Evolutionary conservation across 2,329 filamentous ascomycete genomes (phyloP).

Genomic region (Fusarium caatingaense): DNA sequence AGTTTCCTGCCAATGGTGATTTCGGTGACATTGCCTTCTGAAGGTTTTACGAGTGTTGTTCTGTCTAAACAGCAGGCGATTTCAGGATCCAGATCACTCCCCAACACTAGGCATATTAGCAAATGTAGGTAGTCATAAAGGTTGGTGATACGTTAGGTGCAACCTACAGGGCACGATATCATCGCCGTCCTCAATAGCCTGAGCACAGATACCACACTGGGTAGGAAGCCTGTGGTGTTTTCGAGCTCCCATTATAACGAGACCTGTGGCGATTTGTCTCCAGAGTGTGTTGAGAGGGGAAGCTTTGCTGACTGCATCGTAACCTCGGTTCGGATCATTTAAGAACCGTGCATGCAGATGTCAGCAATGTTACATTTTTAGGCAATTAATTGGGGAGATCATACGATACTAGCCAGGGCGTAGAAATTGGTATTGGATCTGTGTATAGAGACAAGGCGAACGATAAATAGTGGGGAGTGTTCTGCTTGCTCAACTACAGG

Average conservation of each 20-base stretch:
- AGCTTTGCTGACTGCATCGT: background rate
- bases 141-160: rapidly evolving
- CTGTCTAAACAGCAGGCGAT: background rate
- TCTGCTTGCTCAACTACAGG: background rate
- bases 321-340: slow-evolving; percentile 21
- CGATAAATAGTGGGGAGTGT: too few relatives aligned
- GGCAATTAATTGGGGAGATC: background rate
- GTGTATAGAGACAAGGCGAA: rapidly evolving
- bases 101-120: slow-evolving; percentile 3
- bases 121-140: rapidly evolving
- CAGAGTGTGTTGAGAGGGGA: background rate
- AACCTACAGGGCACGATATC: slow-evolving; percentile 7
- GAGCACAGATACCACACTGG: slow-evolving; percentile 15
- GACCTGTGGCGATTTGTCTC: background rate
- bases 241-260: background rate
- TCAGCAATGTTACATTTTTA: background rate
- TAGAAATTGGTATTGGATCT: too few relatives aligned
- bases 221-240: slow-evolving; percentile 1
- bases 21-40: background rate
- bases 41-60: background rate
- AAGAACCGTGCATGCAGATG: background rate
- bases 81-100: background rate
- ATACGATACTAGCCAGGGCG: background rate
- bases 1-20: background rate
- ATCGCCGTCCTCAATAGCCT: background rate